Base-by-base conservation (phyloP, 345 rosid species). In the Pistacia atlantica region DNA sequence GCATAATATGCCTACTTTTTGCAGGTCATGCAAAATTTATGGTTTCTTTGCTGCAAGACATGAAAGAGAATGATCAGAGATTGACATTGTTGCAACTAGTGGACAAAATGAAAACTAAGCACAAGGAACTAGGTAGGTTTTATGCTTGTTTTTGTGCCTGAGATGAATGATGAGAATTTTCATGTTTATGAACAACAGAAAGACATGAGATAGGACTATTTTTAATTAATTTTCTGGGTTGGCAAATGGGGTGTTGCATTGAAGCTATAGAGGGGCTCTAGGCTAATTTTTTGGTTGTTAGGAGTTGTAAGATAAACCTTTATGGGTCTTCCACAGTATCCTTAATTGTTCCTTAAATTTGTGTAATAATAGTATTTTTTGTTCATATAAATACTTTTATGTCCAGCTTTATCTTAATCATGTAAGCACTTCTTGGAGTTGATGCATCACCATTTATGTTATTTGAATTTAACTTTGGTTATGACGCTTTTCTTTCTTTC, bases 31-130 rank as follows among this genome's bases (percentile, higher is more conserved):
- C 98, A 55, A 88, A 83, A 81, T 76, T 84, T 52, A 76, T 95
- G 76, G 83, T 95, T 78, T 91, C 97, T 12, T 77, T 93, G 87
- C 87, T 95, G 67, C 93, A 87, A 85, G 93, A 89, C 76, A 78
- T 77, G 81, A 89, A 80, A 76, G 89, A 87, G 38, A 90, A 89
- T 75, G 93, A 92, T 81, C 91, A 90, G 84, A 90, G 97, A 83
- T 66, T 83, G 81, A 95, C 99, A 11, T 79, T 90, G 98, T 84
- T 95, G 84, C 98, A 95, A 80, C 78, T 95, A 86, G 91, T 91
- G 60, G 99, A 95, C 78, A 95, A 89, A 87, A 72, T 95, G 80
- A 95, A 93, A 86, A 80, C 25, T 58, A 90, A 84, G 88, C 94
- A 84, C 72, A 93, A 89, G 82, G 87, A 89, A 81, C 83, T 87